Base-by-base conservation (phyloP, 1,284 basidiomycete genomes). In the Rhodotorula sp. region DNA sequence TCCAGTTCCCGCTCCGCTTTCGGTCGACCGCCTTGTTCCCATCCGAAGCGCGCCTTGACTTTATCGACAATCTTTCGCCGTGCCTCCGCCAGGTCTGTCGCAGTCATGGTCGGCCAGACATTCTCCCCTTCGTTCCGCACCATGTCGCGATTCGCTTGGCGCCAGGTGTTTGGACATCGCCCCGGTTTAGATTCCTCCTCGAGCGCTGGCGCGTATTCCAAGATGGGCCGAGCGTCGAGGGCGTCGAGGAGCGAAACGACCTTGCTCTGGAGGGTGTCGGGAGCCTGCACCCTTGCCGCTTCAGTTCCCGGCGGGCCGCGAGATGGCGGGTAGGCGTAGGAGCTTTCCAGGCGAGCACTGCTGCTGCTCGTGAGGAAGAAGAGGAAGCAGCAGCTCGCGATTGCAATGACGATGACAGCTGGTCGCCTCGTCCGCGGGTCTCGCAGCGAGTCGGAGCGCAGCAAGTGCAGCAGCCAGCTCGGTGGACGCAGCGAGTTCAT, bases 111-210 rank as follows among this genome's bases (percentile, higher is more conserved):
- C 4, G 76, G 75, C 83, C 83, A 84, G 56, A 76, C 79, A 1
- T 76, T 14, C 24, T 46, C 74, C 12, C 76, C 71, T 48, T 82
- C 78, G 3, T 78, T 81, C 17, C 73, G 72, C 17, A 81, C 75
- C 70, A 82, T 81, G 74, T 82, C 81, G 5, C 79, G 79, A 71
- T 83, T 83, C 49, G 80, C 78, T 62, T 82, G 74, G 26, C 70
- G 63, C 59, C 81, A 79, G 12, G 62, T 55, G 8, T 5, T 14
- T 2, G 67, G 57, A 53, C 67, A 68, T 12, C 64, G 33, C 1
- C 53, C 53, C n/a, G 53, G 1, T 6, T 6, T 1, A 5, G 64
- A 60, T n/a, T 66, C 64, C 42, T 60, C 12, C 12, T 30, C 30
- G 37, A 66, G 22, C 5, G 64, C 54, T 1, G 33, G 26, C 2